Percentiles rank a stretch among this genome's conserved stretches.
Conservation (phyloP, 768 basidiomycete species). For the Kockovaella imperatae region DNA sequence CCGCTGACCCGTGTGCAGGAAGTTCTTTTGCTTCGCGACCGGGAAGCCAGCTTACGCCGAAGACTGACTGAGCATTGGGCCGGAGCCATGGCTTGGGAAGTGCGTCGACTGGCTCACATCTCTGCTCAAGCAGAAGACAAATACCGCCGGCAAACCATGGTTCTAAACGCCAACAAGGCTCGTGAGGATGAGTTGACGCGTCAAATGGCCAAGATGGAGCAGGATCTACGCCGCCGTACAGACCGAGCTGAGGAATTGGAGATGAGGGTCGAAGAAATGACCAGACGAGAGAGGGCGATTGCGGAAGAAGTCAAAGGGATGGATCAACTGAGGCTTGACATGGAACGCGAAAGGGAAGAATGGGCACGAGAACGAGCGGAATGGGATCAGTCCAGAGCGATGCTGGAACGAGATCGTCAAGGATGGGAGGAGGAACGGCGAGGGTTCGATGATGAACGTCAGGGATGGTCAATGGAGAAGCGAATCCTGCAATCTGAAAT, state of each 20-base stretch:
- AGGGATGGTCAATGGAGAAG: constrained; percentile 19
- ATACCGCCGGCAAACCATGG: constrained; percentile 20
- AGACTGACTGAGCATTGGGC: constrained; percentile 45
- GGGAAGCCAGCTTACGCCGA: constrained; percentile 37
- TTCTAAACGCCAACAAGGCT: constrained; percentile 17
- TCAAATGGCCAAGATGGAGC: constrained; percentile 22
- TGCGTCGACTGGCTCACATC: constrained; percentile 35
- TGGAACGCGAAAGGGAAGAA: constrained; percentile 18
- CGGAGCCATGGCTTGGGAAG: constrained; percentile 45
- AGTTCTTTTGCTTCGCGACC: constrained; percentile 38
- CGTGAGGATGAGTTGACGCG: constrained; percentile 24
- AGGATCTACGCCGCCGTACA: constrained; percentile 9
- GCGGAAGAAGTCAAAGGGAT: constrained; percentile 27
- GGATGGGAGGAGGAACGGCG: constrained; percentile 14
- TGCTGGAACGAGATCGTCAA: constrained; percentile 9
- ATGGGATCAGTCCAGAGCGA: constrained; percentile 13
- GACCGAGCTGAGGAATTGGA: constrained; percentile 25
- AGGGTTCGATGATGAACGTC: constrained; percentile 15
- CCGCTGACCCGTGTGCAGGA: constrained; percentile 25
- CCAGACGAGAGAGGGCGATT: constrained; percentile 28
- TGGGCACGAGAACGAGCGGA: constrained; percentile 18
- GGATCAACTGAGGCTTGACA: constrained; percentile 11
- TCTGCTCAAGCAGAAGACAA: constrained; percentile 24
- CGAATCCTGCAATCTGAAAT: constrained; percentile 11
- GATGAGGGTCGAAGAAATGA: constrained; percentile 35